Conservation (phyloP, 2,329 filamentous ascomycete genomes). For the Ceratocystis diversiconidia region DNA sequence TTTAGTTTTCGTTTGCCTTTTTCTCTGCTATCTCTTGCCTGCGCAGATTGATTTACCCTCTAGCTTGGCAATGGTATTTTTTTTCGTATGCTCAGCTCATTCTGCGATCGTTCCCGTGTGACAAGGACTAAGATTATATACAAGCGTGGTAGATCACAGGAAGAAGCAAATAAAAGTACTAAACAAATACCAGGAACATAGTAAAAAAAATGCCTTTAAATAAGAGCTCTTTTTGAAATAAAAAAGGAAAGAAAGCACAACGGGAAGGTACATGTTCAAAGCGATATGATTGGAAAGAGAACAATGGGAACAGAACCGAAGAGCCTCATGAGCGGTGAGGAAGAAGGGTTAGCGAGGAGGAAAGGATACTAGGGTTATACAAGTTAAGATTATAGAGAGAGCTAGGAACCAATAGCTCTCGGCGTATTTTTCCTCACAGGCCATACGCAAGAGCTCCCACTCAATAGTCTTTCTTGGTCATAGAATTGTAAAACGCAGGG, state of each 20-base stretch:
- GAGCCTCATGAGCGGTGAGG: neutral
- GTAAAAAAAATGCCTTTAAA: no score
- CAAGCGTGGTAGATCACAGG: neutral
- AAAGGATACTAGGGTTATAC: neutral
- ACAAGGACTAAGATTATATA: neutral
- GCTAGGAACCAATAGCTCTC: no score
- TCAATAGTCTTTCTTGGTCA: no score
- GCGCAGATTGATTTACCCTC: neutral
- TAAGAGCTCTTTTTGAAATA: neutral
- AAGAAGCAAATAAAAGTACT: neutral
- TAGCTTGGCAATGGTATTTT: neutral
- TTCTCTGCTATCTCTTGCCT: neutral
- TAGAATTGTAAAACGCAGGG: neutral
- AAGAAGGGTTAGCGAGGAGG: neutral
- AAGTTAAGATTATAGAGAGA: no score
- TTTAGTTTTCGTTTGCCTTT: neutral
- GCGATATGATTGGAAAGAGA: neutral
- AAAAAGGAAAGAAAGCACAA: neutral
- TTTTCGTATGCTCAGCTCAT: neutral
- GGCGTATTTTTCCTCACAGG: no score
- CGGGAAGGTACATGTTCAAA: neutral
- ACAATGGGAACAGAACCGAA: neutral
- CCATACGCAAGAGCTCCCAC: no score
- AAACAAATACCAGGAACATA: no score
- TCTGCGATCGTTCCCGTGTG: neutral